A percentile compares a stretch with the other conserved stretches of the same genome.
phyloP scores from a whole-genome alignment of 768 basidiomycete species.

The Rhodotorula graminis region DNA sequence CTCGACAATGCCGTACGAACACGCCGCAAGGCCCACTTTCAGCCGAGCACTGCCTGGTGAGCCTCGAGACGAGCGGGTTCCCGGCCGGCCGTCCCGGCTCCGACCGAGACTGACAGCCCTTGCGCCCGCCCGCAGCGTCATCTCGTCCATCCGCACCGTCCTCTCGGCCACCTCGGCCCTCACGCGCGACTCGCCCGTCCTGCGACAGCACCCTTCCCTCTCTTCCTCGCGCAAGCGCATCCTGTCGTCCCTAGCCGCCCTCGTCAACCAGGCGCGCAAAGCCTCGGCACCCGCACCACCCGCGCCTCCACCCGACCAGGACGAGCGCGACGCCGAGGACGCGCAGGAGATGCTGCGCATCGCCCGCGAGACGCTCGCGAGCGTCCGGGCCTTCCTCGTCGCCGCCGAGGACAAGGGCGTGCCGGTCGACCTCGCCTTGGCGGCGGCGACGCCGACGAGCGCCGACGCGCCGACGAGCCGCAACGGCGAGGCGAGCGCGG shows the following conservation, averaged over 20 bases:
- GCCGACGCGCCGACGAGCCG: neutral
- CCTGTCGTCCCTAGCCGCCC: conserved; percentile 68
- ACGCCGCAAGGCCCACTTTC: conserved; percentile 76
- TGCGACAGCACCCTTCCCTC: conserved; percentile 63
- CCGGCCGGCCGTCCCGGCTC: neutral
- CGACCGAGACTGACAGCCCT: neutral
- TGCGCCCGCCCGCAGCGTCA: conserved; percentile 53
- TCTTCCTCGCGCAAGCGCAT: conserved; percentile 75
- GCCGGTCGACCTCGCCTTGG: conserved; percentile 25
- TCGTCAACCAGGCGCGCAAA: conserved; percentile 65
- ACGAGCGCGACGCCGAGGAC: conserved; percentile 56
- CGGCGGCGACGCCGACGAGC: neutral
- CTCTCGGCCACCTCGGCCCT: conserved; percentile 78
- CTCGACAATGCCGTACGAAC: conserved; percentile 76
- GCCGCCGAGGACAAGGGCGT: conserved; percentile 48
- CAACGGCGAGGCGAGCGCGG: neutral
- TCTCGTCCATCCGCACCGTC: conserved; percentile 84
- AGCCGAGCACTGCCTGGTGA: conserved; percentile 81
- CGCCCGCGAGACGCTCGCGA: conserved; percentile 73
- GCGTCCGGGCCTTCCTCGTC: conserved; percentile 68
- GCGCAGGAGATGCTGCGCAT: conserved; percentile 73
- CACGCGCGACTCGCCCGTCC: conserved; percentile 68
- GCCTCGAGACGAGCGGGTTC: neutral
- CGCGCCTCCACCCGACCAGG: conserved; percentile 52
- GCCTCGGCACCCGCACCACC: conserved; percentile 35